Evolutionary conservation across 2,329 filamentous ascomycete genomes (phyloP).

Genomic region (Aspergillus sp.): DNA sequence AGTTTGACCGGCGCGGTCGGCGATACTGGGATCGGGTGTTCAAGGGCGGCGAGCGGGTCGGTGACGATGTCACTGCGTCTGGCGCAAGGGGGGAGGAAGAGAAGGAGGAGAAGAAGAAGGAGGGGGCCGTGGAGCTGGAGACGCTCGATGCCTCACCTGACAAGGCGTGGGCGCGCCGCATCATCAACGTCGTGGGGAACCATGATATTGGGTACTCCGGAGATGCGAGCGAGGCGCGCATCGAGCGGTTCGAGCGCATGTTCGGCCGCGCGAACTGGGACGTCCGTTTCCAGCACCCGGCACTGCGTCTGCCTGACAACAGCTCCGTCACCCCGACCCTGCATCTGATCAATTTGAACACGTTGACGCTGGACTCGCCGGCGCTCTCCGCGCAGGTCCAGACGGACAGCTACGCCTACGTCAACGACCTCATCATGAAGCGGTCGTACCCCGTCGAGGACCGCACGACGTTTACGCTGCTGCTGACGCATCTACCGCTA

Average conservation of each 20-base stretch:
- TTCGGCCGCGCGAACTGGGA: conserved; percentile 94
- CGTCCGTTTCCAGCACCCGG: conserved; percentile 66
- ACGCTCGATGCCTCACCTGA: conserved; percentile 34
- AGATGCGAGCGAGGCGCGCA: conserved; percentile 73
- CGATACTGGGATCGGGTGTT: conserved; percentile 84
- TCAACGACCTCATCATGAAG: conserved; percentile 58
- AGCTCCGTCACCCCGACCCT: conserved; percentile 55
- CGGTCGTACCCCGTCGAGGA: conserved; percentile 61
- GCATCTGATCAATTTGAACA: conserved; percentile 82
- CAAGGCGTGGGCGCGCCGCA: conserved; percentile 65
- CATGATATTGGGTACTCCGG: conserved; percentile 97
- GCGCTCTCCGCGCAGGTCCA: conserved; percentile 67
- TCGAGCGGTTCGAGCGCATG: conserved; percentile 75
- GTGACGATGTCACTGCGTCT: conserved; percentile 41
- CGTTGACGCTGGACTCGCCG: conserved; percentile 89
- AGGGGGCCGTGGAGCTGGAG: conserved; percentile 25
- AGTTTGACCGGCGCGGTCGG: conserved; percentile 71
- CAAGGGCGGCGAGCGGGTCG: conserved; percentile 62
- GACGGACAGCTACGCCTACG: conserved; percentile 71
- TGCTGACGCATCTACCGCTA: conserved; percentile 89
- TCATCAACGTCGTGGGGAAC: conserved; percentile 91
- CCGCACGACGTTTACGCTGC: conserved; percentile 69
- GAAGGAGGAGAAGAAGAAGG: conserved; percentile 49
- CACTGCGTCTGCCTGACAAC: neutral
- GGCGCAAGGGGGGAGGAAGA: conserved; percentile 42